Conservation (phyloP, 2,329 filamentous ascomycete species). For the Colletotrichum tabaci region DNA sequence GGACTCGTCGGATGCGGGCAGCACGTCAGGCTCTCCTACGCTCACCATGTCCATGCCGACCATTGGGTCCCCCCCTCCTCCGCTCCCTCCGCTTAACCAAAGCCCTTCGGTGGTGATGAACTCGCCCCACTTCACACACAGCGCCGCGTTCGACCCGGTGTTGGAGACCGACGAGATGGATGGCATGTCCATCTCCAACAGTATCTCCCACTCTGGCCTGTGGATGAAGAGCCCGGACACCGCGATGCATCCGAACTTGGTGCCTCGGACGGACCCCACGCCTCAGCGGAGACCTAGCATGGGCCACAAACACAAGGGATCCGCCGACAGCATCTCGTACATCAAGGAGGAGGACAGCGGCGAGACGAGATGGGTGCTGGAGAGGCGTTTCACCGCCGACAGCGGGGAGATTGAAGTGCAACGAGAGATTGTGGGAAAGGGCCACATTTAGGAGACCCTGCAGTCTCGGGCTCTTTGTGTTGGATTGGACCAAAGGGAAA, state of each 20-base stretch:
- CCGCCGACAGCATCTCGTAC: conserved; percentile 80
- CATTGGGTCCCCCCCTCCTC: conserved; percentile 48
- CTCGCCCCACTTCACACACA: conserved; percentile 47
- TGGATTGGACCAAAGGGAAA: too few species aligned
- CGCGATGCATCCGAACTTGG: conserved; percentile 39
- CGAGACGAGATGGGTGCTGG: conserved; percentile 77
- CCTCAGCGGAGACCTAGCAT: conserved; percentile 48
- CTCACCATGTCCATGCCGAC: conserved; percentile 59
- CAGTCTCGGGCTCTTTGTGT: not conserved
- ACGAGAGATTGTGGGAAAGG: conserved; percentile 74
- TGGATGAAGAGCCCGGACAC: conserved; percentile 46
- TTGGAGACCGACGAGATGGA: conserved; percentile 56
- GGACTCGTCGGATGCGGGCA: conserved; percentile 63
- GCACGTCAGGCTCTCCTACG: conserved; percentile 66
- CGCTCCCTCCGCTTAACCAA: conserved; percentile 36
- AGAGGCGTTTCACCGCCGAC: conserved; percentile 76
- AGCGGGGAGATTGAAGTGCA: conserved; percentile 76
- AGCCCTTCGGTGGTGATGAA: conserved; percentile 39
- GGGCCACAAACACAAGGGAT: conserved; percentile 69
- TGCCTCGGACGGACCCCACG: conserved; percentile 39
- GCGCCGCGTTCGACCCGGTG: conserved; percentile 55
- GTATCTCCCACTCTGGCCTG: conserved; percentile 46
- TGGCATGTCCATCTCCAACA: conserved; percentile 42
- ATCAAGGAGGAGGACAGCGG: conserved; percentile 69
- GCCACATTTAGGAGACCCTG: conserved; percentile 57